Conservation (phyloP, 2,329 filamentous ascomycete species). For the Diaporthe longicolla region DNA sequence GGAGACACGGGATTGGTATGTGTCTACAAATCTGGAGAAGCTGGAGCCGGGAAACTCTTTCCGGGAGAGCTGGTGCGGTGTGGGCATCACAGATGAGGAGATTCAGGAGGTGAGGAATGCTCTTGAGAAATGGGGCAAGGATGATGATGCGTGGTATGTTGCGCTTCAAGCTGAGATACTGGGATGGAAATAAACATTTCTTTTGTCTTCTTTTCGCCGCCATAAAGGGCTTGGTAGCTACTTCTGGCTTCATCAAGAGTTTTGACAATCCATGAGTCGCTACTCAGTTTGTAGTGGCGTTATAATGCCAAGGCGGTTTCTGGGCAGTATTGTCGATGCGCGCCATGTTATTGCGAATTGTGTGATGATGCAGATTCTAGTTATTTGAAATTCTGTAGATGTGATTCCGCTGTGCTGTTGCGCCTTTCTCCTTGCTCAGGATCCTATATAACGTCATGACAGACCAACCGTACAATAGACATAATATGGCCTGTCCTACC, state of each 20-base stretch:
- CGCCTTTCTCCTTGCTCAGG: conserved; percentile 9
- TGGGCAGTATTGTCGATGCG: background rate
- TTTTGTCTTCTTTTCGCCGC: too few species aligned
- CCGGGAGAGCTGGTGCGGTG: conserved; percentile 53
- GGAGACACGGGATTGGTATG: conserved; percentile 50
- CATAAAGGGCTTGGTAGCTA: background rate
- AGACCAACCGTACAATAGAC: background rate
- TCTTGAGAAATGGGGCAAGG: conserved; percentile 52
- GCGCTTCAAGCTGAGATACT: conserved; percentile 55
- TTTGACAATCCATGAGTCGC: too few species aligned
- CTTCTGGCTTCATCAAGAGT: background rate
- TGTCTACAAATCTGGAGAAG: conserved; percentile 47
- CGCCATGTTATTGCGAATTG: background rate
- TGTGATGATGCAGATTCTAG: background rate
- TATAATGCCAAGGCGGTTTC: background rate
- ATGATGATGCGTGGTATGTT: conserved; percentile 56
- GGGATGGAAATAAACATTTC: conserved; percentile 53
- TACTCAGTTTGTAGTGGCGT: background rate
- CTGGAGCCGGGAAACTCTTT: conserved; percentile 44
- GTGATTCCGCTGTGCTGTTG: background rate
- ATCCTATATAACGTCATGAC: background rate
- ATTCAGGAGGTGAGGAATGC: conserved; percentile 51
- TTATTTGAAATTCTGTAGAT: background rate
- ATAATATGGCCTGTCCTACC: background rate
- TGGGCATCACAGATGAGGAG: conserved; percentile 54